Evolutionary conservation across 2,329 filamentous ascomycete species (phyloP).

Genomic region (Teratosphaeria nubilosa): DNA sequence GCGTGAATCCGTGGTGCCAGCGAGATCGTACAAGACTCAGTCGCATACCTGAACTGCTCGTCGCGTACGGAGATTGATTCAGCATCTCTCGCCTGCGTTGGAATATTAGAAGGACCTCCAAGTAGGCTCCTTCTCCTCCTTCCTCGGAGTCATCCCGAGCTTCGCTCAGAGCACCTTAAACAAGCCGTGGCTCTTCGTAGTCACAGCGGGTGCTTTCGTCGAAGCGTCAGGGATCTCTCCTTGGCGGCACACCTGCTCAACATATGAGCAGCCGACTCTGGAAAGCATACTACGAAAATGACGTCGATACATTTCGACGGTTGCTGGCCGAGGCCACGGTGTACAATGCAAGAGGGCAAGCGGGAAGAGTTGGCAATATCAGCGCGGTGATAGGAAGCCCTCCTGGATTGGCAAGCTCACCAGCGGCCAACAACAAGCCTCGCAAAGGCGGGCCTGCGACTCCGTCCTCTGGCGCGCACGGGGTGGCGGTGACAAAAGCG

Average conservation of each 20-base stretch:
- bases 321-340: constrained; percentile 67
- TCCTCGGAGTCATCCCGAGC: constrained; percentile 27
- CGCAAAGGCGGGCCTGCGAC: constrained; percentile 33
- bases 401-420: constrained; percentile 37
- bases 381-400: constrained; percentile 33
- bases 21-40: not conserved
- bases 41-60: not conserved
- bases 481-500: constrained; percentile 42
- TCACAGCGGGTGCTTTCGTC: constrained; percentile 73
- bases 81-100: not conserved
- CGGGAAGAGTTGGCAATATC: constrained; percentile 29
- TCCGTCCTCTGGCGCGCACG: constrained; percentile 31
- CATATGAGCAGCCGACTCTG: constrained; percentile 90
- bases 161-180: constrained; percentile 62
- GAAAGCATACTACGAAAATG: constrained; percentile 94
- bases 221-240: constrained; percentile 40
- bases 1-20: not conserved
- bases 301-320: constrained; percentile 89
- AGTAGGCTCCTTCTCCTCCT: not conserved
- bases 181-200: constrained; percentile 71
- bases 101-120: not conserved
- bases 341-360: constrained; percentile 42
- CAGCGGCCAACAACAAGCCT: constrained; percentile 28
- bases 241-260: constrained; percentile 35
- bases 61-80: not conserved